Evolutionary conservation across 129 eudicot species (phyloP).

Genomic region (Helianthus annuus): HanXRQr2.0-SUNRISE NC_035447.2:134233445-134233944

Average conservation of each 20-base stretch:
- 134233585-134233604: conserved; percentile 78
- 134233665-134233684: conserved; percentile 97
- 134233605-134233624: conserved; percentile 83
- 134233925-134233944: background rate
- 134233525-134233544: background rate
- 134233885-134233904: conserved; percentile 88
- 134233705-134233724: conserved; percentile 58
- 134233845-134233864: conserved; percentile 83
- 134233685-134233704: conserved; percentile 87
- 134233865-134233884: conserved; percentile 87
- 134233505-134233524: background rate
- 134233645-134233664: conserved; percentile 57
- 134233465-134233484: conserved; percentile 1
- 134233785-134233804: conserved; percentile 16
- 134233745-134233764: background rate
- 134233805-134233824: conserved; percentile 69
- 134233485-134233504: conserved; percentile 7
- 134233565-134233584: conserved; percentile 71
- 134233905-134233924: conserved; percentile 57
- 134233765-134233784: background rate
- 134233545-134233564: background rate
- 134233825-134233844: conserved; percentile 85
- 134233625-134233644: conserved; percentile 17
- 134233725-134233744: conserved; percentile 9
- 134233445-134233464: conserved; percentile 86